phyloP scores from a whole-genome alignment of 129 eudicot genomes.

The Lactuca sativa region DNA sequence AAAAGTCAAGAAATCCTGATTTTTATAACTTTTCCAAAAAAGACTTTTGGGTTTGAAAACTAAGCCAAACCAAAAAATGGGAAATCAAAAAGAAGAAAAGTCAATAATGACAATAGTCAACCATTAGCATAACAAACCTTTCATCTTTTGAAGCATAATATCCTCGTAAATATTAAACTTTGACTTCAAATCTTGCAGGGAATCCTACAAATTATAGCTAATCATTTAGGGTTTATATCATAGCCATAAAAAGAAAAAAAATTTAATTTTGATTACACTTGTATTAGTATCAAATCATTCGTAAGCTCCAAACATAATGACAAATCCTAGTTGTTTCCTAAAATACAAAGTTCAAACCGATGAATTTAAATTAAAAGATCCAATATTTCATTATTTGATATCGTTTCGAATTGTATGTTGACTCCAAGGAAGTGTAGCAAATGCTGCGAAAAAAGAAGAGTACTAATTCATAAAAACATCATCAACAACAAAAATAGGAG shows the following conservation, averaged over 20 bases:
- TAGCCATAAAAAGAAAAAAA: too few species aligned
- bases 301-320: background rate
- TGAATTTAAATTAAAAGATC: too few species aligned
- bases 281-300: background rate
- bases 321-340: background rate
- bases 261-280: background rate
- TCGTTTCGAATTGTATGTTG: too few species aligned
- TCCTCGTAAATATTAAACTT: slow-evolving; percentile 52
- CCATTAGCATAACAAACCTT: slow-evolving; percentile 42
- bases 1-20: too few species aligned
- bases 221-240: background rate
- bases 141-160: slow-evolving; percentile 48
- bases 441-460: background rate
- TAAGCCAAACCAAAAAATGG: background rate
- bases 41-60: too few species aligned
- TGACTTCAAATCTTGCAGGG: slow-evolving; percentile 53
- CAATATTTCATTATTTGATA: too few species aligned
- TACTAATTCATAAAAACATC: background rate
- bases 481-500: slow-evolving; percentile 2
- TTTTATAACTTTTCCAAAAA: too few species aligned
- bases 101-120: background rate
- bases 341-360: background rate
- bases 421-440: background rate
- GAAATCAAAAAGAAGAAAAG: background rate
- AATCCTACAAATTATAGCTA: slow-evolving; percentile 41